A percentile compares a stretch with the other conserved stretches of the same genome.
phyloP scores from a whole-genome alignment of 352 stramenopile species.

The Pythium myriotylum region DNA sequence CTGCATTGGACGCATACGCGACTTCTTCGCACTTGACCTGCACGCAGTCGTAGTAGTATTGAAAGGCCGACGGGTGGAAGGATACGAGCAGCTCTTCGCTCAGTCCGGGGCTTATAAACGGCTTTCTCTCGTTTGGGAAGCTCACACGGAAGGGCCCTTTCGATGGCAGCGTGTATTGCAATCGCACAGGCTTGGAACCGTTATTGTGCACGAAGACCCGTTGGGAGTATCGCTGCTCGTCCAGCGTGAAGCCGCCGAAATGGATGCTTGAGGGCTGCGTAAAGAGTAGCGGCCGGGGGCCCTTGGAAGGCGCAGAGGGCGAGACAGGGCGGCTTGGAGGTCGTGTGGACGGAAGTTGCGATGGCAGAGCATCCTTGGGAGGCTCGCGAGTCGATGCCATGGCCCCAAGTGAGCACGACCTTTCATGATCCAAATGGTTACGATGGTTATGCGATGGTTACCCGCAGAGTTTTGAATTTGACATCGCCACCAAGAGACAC shows the following conservation, averaged over 20 bases:
- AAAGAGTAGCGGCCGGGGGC: constrained; percentile 36
- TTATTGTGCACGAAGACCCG: constrained; percentile 81
- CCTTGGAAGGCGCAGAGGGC: not conserved
- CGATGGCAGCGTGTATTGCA: constrained; percentile 68
- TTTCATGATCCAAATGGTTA: too few relatives aligned
- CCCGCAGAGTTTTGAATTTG: too few relatives aligned
- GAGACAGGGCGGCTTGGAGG: constrained; percentile 11
- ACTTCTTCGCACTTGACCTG: constrained; percentile 75
- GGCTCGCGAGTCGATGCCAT: too few relatives aligned
- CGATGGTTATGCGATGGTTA: too few relatives aligned
- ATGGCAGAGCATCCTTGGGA: too few relatives aligned
- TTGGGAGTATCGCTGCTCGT: constrained; percentile 51
- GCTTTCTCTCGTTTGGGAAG: constrained; percentile 55
- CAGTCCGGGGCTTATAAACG: constrained; percentile 76
- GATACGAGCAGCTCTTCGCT: constrained; percentile 75
- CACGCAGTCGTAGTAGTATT: constrained; percentile 92
- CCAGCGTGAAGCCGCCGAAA: constrained; percentile 84
- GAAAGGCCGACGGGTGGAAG: constrained; percentile 70
- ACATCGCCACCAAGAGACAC: too few relatives aligned
- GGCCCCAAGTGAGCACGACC: too few relatives aligned
- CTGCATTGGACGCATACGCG: constrained; percentile 59
- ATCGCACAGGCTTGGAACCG: constrained; percentile 61
- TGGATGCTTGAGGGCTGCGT: constrained; percentile 74
- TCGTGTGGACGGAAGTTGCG: not conserved
- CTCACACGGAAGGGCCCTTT: constrained; percentile 50